phyloP scores from a whole-genome alignment of 2,329 filamentous ascomycete genomes.

The Colletotrichum sp. region DNA sequence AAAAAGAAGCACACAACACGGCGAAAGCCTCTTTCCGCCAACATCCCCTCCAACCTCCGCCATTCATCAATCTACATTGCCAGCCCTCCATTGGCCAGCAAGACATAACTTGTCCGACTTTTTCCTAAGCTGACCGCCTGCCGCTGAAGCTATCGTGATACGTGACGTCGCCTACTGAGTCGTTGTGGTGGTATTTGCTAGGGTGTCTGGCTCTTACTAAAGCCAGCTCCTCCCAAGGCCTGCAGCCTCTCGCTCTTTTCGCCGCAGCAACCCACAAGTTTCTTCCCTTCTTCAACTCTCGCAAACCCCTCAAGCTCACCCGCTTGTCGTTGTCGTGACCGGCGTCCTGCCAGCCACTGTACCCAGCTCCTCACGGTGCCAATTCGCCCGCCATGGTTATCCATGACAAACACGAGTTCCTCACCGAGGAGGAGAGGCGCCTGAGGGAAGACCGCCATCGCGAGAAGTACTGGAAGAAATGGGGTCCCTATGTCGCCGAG shows the following conservation, averaged over 20 bases:
- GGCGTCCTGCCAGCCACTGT: background rate
- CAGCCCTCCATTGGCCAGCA: background rate
- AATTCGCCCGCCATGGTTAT: conserved; percentile 72
- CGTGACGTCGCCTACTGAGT: conserved; percentile 17
- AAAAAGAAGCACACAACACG: background rate
- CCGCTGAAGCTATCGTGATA: conserved; percentile 19
- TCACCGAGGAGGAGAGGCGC: conserved; percentile 89
- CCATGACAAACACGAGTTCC: conserved; percentile 85
- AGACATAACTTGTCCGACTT: background rate
- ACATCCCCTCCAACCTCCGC: background rate
- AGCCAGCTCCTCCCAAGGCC: conserved; percentile 8
- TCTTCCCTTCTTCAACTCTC: background rate
- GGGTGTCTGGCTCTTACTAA: conserved; percentile 20
- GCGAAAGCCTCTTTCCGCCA: background rate
- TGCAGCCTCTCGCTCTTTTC: conserved; percentile 3
- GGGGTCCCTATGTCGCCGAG: conserved; percentile 93
- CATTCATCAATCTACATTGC: background rate
- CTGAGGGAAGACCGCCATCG: conserved; percentile 84
- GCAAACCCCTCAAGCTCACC: background rate
- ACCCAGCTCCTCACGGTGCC: background rate
- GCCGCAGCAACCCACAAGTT: conserved; percentile 13
- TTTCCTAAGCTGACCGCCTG: background rate
- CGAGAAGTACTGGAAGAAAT: conserved; percentile 96
- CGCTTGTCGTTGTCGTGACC: background rate
- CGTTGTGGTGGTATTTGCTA: conserved; percentile 11